These are phyloP conservation scores for Tulasnella sp. DNA, from an alignment of 768 basidiomycete genomes.

Conservation along the genomic window DNA sequence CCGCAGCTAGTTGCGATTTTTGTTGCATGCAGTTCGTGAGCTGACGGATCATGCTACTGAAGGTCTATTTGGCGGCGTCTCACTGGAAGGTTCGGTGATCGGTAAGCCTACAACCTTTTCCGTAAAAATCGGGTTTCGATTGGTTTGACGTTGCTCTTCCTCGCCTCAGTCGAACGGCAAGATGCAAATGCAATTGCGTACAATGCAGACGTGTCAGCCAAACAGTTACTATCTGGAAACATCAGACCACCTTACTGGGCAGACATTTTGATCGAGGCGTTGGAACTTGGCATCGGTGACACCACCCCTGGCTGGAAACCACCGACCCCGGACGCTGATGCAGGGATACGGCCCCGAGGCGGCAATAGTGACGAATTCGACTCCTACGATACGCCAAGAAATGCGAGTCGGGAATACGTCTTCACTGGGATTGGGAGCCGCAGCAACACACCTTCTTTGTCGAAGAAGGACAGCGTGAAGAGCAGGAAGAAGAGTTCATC, in stretches of 20 bases:
- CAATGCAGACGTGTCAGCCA: conserved; percentile 55
- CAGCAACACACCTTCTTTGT: too few species aligned
- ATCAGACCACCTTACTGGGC: conserved; percentile 75
- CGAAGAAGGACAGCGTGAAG: too few species aligned
- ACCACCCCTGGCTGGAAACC: conserved; percentile 7
- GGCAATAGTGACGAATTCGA: not conserved
- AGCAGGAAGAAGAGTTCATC: too few species aligned
- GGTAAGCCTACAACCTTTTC: not conserved
- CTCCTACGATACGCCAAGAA: not conserved
- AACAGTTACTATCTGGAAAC: conserved; percentile 68
- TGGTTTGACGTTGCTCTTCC: not conserved
- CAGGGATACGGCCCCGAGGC: not conserved
- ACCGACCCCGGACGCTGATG: not conserved
- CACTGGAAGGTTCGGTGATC: conserved; percentile 32
- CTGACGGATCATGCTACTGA: not conserved
- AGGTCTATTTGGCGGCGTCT: conserved; percentile 44
- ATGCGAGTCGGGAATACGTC: not conserved
- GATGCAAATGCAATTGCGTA: conserved; percentile 88
- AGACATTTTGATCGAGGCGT: conserved; percentile 54
- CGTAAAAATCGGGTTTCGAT: not conserved
- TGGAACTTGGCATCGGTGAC: conserved; percentile 56
- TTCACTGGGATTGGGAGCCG: too few species aligned
- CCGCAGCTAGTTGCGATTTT: conserved; percentile 32
- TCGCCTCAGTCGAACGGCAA: conserved; percentile 58
- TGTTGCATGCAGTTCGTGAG: not conserved